Base-by-base conservation (phyloP, 306 rosid species). In the Lupinus albus region DNA sequence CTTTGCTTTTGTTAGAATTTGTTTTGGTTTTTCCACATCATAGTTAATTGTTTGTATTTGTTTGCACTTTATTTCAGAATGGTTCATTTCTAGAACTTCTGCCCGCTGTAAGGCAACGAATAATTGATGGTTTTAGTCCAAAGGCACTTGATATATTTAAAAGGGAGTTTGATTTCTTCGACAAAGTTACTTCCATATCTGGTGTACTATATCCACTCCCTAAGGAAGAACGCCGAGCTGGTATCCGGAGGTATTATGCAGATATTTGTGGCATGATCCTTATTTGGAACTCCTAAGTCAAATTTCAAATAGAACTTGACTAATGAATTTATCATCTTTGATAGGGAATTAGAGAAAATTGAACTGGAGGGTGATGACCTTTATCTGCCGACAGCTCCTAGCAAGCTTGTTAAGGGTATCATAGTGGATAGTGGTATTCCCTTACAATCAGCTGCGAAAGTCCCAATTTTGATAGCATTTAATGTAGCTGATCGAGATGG, bases 381-480 rank as follows among this genome's bases (percentile, higher is more conserved):
- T 53, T 93, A 93, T 85, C 81, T 89, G 65, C 99, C 99, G 18
- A 93, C 96, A 64, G 99, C 96, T 44, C 76, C 97, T 32, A 83
- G 21, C 88, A 89, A 89, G 85, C 90, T 93, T 74, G 96, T 93
- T 54, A 71, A 71, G 76, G 96, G 97, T 18, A 93, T 93, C 81
- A 93, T 46, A 79, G 90, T 86, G 21, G 97, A 93, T 55, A 93
- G 99, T 83, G 99, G 97, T 49, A 88, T 93, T 72, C 97, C 99
- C 74, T 83, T 93, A 61, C 97, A 93, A 72, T 93, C 99, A 49
- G 99, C 99, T 7, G 97, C 99, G 56, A 93, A 93, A 79, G 99
- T 93, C 70, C 99, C 99, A 57, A 93, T 93, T 54, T 86, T 93
- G 99, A 83, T 93, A 71, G 86, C 97, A 70, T 93, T 93, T 75